Base-by-base conservation (phyloP, 2,329 filamentous ascomycete genomes). In the Pseudogymnoascus pannorum region DNA sequence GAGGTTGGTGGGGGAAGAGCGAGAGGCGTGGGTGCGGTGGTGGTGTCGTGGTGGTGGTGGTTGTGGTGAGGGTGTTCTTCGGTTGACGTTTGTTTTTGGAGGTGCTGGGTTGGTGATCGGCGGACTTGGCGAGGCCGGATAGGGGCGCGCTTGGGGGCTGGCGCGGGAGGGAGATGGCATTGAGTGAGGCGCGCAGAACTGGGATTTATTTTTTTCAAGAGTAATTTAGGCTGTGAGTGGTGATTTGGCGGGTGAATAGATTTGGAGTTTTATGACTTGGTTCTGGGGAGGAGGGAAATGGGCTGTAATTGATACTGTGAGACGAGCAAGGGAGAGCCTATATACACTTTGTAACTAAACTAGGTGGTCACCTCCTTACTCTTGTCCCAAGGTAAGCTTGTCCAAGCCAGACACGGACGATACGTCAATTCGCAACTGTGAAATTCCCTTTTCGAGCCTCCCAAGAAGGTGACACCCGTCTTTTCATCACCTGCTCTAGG, bases 361-460 rank as follows among this genome's bases (percentile, higher is more conserved):
- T n/a, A n/a, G 42, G 22, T 48, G 42, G 16, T 22, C 35, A 36
- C 36, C 16, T 40, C 42, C 42, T 48, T 97, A 75, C 90, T 96
- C 66, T 92, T 89, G 61, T 93, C 86, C 92, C 94, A 99, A 44
- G 91, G 94, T 12, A 89, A 5, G 88, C 84, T 1, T 99, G 83
- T 0, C 91, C 92, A 70, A 97, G 99, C 71, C 99, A 94, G 59
- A 99, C 94, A 29, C 94, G 88, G 76, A 99, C 99, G 71, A 99
- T 91, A 65, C 94, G 88, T 93, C 94, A 99, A 48, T 48, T 22
- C 22, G 14, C 22, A 5, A 26, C 24, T 48, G 22, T 48, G 22
- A 48, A 48, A 48, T 48, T 8, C 22, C 42, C 20, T n/a, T 26
- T 26, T 40, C 6, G 42, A 48, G 20, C 42, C 22, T 48, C 42